Evolutionary conservation across 805 yeast species (phyloP).

Genomic region (Candida bentonensis): DNA sequence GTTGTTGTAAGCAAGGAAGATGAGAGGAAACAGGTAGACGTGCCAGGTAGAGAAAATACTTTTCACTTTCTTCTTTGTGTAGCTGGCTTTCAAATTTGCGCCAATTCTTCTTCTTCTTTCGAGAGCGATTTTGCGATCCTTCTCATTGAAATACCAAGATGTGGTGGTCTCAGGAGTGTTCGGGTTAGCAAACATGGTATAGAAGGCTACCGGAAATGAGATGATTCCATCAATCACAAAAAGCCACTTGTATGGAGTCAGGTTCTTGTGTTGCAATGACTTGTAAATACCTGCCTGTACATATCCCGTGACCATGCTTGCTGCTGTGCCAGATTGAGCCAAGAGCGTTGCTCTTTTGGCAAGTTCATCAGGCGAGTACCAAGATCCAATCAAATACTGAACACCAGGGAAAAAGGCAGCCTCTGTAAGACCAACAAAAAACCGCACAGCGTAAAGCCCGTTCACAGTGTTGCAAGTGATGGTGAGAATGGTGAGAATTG

Average conservation of each 20-base stretch:
- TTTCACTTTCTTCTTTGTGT: slow-evolving; percentile 26
- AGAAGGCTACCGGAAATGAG: slow-evolving; percentile 31
- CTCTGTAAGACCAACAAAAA: slow-evolving; percentile 21
- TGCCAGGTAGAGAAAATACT: slow-evolving; percentile 32
- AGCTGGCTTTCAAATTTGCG: slow-evolving; percentile 7
- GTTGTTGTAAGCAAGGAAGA: slow-evolving; percentile 28
- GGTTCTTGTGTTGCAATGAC: slow-evolving; percentile 15
- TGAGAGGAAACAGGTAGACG: slow-evolving; percentile 29
- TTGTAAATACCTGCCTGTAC: slow-evolving; percentile 40
- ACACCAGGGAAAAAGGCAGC: slow-evolving; percentile 21
- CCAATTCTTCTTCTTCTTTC: slow-evolving; percentile 24
- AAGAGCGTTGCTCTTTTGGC: slow-evolving; percentile 18
- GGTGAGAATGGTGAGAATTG: slow-evolving; percentile 26
- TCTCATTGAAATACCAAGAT: slow-evolving; percentile 29
- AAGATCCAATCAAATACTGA: slow-evolving; percentile 17
- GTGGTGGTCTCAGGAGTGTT: slow-evolving; percentile 32
- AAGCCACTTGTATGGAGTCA: slow-evolving; percentile 33
- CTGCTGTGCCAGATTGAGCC: slow-evolving; percentile 19
- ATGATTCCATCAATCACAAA: slow-evolving; percentile 32
- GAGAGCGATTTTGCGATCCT: slow-evolving; percentile 29
- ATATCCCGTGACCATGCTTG: slow-evolving; percentile 41
- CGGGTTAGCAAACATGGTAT: slow-evolving; percentile 31
- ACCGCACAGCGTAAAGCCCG: slow-evolving; percentile 12
- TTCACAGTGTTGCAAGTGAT: slow-evolving; percentile 25
- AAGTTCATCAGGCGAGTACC: slow-evolving; percentile 20